phyloP scores from a whole-genome alignment of 2,329 filamentous ascomycete genomes.

The Periconia digitata region DNA sequence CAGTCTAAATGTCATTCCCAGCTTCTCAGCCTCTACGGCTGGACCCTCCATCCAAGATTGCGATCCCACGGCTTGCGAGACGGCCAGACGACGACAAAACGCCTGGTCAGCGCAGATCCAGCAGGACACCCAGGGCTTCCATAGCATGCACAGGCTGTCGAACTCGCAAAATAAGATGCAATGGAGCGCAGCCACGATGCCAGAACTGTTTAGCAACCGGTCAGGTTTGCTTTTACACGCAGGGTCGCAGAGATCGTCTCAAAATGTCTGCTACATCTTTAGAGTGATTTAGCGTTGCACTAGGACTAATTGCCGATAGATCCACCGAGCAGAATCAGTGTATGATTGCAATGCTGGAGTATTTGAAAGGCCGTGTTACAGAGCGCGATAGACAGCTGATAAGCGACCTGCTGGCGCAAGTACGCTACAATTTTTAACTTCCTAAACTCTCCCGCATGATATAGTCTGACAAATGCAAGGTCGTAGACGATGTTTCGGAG shows the following conservation, averaged over 20 bases:
- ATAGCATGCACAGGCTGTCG: too few relatives aligned
- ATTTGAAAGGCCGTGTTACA: conserved; percentile 3
- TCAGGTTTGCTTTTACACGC: conserved; percentile 26
- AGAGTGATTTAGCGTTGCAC: background rate
- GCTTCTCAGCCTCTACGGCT: background rate
- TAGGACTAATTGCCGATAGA: conserved; percentile 3
- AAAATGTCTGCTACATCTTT: conserved; percentile 12
- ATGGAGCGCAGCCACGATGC: too few relatives aligned
- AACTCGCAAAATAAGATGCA: too few relatives aligned
- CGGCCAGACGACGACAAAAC: too few relatives aligned
- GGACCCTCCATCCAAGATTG: conserved; percentile 1
- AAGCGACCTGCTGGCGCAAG: background rate
- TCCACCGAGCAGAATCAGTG: conserved; percentile 10
- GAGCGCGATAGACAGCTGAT: background rate
- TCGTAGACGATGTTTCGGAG: too few relatives aligned
- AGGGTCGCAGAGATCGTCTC: conserved; percentile 22
- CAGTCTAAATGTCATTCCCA: conserved; percentile 2
- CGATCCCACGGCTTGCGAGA: conserved; percentile 5
- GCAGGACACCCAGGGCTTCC: too few relatives aligned
- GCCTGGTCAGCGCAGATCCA: too few relatives aligned
- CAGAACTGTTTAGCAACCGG: too few relatives aligned
- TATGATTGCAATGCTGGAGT: conserved; percentile 8
- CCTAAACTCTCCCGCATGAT: too few relatives aligned
- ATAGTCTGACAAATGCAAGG: background rate
- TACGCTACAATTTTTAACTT: background rate